Evolutionary conservation across 164 flowering plant genomes (phyloP).

Genomic region (Piper longum): DNA sequence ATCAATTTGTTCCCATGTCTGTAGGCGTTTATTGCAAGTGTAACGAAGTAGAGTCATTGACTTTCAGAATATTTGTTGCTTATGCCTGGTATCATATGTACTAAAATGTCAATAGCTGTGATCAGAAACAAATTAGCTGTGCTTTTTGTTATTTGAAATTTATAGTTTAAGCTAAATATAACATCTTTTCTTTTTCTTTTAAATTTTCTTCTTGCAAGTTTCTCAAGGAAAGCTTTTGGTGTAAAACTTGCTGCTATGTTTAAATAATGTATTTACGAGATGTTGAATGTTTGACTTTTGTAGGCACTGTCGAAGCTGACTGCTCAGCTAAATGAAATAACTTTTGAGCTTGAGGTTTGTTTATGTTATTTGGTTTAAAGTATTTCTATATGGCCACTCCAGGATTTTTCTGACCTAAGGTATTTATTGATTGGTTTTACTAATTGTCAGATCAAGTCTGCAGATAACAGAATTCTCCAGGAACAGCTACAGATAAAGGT

Average conservation of each 20-base stretch:
- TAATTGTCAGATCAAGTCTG: conserved; percentile 51
- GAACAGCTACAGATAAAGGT: conserved; percentile 51
- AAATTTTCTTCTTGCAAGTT: too few relatives aligned
- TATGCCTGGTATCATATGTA: neutral
- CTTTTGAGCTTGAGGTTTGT: conserved; percentile 80
- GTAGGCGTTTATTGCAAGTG: too few relatives aligned
- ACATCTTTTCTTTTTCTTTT: too few relatives aligned
- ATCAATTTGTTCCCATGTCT: too few relatives aligned
- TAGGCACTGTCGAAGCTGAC: conserved; percentile 63
- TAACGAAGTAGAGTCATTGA: too few relatives aligned
- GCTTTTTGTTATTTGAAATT: too few relatives aligned
- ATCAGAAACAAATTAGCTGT: too few relatives aligned
- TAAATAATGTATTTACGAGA: too few relatives aligned
- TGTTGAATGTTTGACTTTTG: neutral
- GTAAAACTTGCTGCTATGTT: too few relatives aligned
- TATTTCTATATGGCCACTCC: neutral
- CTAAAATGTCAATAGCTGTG: neutral
- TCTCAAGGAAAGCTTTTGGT: too few relatives aligned
- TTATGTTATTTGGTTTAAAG: conserved; percentile 6
- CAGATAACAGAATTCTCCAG: conserved; percentile 13
- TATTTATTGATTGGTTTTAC: conserved; percentile 7
- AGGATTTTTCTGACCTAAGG: conserved; percentile 4
- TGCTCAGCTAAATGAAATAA: conserved; percentile 58
- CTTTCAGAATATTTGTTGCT: neutral
- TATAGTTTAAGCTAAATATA: too few relatives aligned